Conservation (phyloP, 768 basidiomycete species). For the Epithele typhae region DNA sequence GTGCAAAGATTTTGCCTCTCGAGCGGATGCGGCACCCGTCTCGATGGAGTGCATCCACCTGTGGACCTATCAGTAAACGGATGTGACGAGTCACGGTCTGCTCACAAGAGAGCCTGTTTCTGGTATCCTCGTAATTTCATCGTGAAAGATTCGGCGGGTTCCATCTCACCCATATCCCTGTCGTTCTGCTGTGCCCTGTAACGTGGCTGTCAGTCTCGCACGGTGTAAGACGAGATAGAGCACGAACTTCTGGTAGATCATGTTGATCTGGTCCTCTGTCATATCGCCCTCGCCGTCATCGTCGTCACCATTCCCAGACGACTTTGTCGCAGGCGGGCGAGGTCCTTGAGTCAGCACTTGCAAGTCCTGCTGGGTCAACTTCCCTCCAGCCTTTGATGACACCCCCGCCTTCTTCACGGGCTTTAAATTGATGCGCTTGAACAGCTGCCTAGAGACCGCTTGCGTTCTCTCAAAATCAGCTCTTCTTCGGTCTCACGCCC, state of each 20-base stretch:
- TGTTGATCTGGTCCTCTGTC: conserved; percentile 71
- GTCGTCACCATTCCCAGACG: conserved; percentile 67
- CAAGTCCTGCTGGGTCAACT: conserved; percentile 27
- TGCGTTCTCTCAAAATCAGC: conserved; percentile 74
- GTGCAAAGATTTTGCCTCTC: conserved; percentile 74
- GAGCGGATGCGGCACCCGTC: conserved; percentile 63
- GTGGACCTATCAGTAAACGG: not conserved
- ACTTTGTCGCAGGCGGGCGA: not conserved
- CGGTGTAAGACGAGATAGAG: not conserved
- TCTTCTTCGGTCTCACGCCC: conserved; percentile 79
- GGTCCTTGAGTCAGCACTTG: not conserved
- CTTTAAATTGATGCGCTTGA: conserved; percentile 66
- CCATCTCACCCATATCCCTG: conserved; percentile 70
- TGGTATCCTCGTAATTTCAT: conserved; percentile 82
- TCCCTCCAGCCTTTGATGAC: conserved; percentile 16
- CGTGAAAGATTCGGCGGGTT: conserved; percentile 72
- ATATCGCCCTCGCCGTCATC: conserved; percentile 78
- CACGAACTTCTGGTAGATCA: conserved; percentile 78
- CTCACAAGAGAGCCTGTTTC: conserved; percentile 83
- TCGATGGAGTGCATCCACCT: conserved; percentile 95
- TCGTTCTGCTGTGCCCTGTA: conserved; percentile 83
- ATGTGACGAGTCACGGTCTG: no score
- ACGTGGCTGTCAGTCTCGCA: not conserved
- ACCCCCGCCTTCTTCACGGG: conserved; percentile 36
- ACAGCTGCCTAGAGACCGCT: conserved; percentile 70